Conservation (phyloP, 75 land plant genomes). For the Pinus tabuliformis region DNA sequence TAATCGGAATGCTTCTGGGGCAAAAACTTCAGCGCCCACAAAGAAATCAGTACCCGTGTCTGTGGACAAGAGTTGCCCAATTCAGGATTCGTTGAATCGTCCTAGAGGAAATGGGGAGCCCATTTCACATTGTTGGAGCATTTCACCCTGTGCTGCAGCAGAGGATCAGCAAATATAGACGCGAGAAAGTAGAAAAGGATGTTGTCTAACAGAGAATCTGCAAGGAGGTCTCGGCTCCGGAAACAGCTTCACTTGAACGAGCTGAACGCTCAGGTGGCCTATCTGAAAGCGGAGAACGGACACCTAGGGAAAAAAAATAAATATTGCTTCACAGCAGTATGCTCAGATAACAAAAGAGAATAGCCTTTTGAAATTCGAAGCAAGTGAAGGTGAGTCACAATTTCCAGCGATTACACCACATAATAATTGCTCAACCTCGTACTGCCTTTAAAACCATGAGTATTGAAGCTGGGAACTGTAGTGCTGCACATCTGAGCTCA, state of each 20-base stretch:
- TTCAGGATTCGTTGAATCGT: neutral
- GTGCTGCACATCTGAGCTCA: neutral
- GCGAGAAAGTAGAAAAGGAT: constrained; percentile 60
- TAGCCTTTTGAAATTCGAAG: constrained; percentile 34
- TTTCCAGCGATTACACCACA: constrained; percentile 21
- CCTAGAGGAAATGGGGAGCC: neutral
- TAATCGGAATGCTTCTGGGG: neutral
- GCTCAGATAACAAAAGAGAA: constrained; percentile 45
- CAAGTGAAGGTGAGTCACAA: constrained; percentile 39
- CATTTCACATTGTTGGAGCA: constrained; percentile 14
- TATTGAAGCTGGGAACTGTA: neutral
- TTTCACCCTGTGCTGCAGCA: constrained; percentile 38
- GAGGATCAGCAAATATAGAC: constrained; percentile 49
- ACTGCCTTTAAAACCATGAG: neutral
- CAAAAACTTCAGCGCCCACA: neutral
- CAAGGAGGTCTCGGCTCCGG: constrained; percentile 64
- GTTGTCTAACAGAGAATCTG: constrained; percentile 79
- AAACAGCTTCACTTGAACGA: constrained; percentile 74
- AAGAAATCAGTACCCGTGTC: neutral
- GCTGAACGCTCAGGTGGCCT: constrained; percentile 57
- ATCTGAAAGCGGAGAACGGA: constrained; percentile 52
- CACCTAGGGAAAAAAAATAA: constrained; percentile 41
- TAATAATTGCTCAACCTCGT: neutral
- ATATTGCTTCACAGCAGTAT: constrained; percentile 41
- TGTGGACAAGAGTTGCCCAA: neutral